Conservation (phyloP, 495 filamentous ascomycete species). For the Copromyces sp. region DNA sequence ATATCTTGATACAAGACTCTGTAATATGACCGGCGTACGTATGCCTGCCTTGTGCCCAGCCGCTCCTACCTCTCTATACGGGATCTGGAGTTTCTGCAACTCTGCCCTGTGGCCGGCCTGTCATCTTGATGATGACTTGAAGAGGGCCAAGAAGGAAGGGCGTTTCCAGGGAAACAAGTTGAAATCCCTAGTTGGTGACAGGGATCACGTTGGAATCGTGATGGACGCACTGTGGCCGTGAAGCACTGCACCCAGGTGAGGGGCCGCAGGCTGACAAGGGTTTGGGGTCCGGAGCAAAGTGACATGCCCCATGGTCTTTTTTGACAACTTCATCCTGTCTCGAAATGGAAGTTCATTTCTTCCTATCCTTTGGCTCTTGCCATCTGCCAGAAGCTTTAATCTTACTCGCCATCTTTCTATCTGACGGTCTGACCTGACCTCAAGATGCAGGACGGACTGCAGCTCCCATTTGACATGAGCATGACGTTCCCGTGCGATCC, state of each 20-base stretch:
- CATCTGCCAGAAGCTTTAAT: not conserved
- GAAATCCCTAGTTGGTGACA: not conserved
- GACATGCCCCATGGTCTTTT: not conserved
- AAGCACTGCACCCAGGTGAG: not conserved
- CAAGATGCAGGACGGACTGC: not conserved
- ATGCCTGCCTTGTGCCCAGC: not conserved
- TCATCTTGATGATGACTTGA: not conserved
- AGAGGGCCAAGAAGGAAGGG: not conserved
- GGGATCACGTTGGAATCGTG: not conserved
- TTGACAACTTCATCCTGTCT: not conserved
- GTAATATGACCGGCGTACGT: not conserved
- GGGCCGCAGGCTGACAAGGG: not conserved
- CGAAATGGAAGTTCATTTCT: not conserved
- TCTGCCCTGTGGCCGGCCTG: not conserved
- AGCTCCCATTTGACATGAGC: not conserved
- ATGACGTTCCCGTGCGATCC: not conserved
- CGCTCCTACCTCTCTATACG: not conserved
- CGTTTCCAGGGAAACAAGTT: not conserved
- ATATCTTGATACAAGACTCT: not conserved
- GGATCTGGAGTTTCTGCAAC: not conserved
- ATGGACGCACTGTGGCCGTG: not conserved
- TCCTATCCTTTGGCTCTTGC: not conserved
- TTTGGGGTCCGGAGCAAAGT: not conserved
- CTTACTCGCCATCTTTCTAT: not conserved
- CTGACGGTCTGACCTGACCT: not conserved